Evolutionary conservation across 169 alveolate genomes (phyloP).

Genomic region (Eimeria maxima): DNA sequence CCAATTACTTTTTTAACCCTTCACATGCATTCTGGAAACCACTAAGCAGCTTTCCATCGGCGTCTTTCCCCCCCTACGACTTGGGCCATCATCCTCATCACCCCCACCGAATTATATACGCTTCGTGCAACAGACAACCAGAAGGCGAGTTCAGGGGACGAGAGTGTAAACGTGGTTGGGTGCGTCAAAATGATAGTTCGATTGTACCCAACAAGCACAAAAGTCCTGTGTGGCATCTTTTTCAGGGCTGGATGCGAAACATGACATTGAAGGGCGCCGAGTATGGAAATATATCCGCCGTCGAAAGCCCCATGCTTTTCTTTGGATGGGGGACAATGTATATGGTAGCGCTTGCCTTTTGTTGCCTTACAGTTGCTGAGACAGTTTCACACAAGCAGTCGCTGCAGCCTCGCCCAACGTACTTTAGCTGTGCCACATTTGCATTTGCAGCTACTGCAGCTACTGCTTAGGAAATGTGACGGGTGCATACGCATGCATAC

Average conservation of each 20-base stretch:
- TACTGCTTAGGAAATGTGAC: not conserved
- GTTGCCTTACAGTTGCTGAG: not conserved
- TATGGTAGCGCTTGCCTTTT: slow-evolving; percentile 44
- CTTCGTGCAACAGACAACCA: slow-evolving; percentile 77
- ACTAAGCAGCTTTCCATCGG: slow-evolving; percentile 2
- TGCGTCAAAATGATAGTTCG: not conserved
- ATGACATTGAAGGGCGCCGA: slow-evolving; percentile 68
- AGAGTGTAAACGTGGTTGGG: not conserved
- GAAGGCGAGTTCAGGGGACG: not conserved
- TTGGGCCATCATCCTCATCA: slow-evolving; percentile 19
- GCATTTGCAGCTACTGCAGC: slow-evolving; percentile 1
- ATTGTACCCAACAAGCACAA: not conserved
- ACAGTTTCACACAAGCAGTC: not conserved
- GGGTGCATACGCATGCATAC: not conserved
- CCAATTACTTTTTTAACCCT: slow-evolving; percentile 35
- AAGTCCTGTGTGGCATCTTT: not conserved
- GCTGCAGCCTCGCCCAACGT: not conserved
- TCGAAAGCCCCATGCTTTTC: slow-evolving; percentile 72
- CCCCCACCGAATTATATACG: slow-evolving; percentile 61
- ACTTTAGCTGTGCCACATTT: not conserved
- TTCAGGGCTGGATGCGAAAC: slow-evolving; percentile 68
- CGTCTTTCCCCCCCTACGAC: slow-evolving; percentile 72
- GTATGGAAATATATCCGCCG: slow-evolving; percentile 69
- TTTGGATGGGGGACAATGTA: slow-evolving; percentile 81
- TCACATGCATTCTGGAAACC: slow-evolving; percentile 70